These are phyloP conservation scores for Penicillium thymicola DNA, from an alignment of 2,329 filamentous ascomycete genomes.

Conservation along the genomic window DNA sequence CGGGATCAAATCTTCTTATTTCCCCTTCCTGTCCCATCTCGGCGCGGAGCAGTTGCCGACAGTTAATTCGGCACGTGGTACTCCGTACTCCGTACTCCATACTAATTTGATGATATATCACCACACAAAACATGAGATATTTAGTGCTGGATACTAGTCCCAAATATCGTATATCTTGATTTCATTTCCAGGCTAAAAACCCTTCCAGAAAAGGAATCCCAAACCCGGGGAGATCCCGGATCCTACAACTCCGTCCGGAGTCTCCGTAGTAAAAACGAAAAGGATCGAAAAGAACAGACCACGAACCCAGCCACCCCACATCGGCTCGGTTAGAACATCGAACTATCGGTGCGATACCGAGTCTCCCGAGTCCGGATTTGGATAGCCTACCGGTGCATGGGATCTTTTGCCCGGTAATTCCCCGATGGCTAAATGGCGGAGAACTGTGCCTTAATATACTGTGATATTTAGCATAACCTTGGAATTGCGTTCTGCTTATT, in stretches of 20 bases:
- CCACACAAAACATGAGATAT: neutral
- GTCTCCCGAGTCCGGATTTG: slow-evolving; percentile 6
- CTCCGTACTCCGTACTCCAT: too few relatives aligned
- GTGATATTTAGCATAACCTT: neutral
- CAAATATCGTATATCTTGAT: neutral
- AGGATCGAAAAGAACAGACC: neutral
- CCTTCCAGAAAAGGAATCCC: neutral
- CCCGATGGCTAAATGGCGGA: slow-evolving; percentile 4
- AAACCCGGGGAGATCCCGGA: neutral
- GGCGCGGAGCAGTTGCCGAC: slow-evolving; percentile 4
- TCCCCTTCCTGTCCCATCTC: neutral
- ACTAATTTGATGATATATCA: neutral
- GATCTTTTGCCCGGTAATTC: neutral
- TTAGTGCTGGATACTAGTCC: neutral
- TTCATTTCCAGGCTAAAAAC: neutral
- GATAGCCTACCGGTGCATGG: slow-evolving; percentile 2
- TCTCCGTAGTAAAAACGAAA: neutral
- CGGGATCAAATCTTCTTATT: neutral
- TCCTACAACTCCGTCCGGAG: neutral
- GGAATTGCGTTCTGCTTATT: neutral
- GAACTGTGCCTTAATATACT: neutral
- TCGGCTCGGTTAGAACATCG: slow-evolving; percentile 9
- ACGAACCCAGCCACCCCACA: slow-evolving; percentile 9
- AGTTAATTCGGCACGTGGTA: neutral
- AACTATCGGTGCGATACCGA: slow-evolving; percentile 9